Base-by-base conservation (phyloP, 805 yeast species). In the Candida tallmaniae region DNA sequence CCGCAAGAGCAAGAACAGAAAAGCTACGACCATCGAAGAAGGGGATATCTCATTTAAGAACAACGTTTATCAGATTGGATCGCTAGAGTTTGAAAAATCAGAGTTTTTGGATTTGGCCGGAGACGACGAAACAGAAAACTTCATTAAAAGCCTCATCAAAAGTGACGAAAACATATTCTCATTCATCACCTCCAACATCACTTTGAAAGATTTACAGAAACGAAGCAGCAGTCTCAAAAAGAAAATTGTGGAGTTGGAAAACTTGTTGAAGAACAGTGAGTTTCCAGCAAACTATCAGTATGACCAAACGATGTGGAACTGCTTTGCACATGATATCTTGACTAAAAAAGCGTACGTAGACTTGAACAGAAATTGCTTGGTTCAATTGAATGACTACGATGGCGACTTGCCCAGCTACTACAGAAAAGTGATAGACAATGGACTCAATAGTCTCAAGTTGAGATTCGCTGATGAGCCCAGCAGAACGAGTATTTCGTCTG, bases 71-170 rank as follows among this genome's bases (percentile, higher is more conserved):
- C 65, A 66, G 38, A 67, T 67, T 17, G 73, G 73, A n/a, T 63
- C 71, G 3, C 47, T 67, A 18, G 77, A 70, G 37, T 66, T 71
- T 45, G 76, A 72, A 41, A 73, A 74, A 38, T 60, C 72, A 2
- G 80, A 76, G 34, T 69, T 78, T 43, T 41, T 58, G 17, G 61
- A 58, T 38, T 41, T 58, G 20, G 61, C 58, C 1, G 61, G 60
- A 5, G 60, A 58, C 34, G 50, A 55, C 44, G 83, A 79, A 23
- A 70, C 82, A 4, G 81, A 74, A 39, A 76, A 78, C 16, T 76
- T 79, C 50, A 62, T 78, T 32, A 70, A 70, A 47, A 65, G 72
- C 10, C 41, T 58, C 23, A 45, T 51, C 20, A 43, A 50, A 31
- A 50, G 52, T 28, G 51, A 56, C 33, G 63, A 56, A 24, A 56